These are phyloP conservation scores for Tuber magnatum DNA, from an alignment of 495 filamentous ascomycete genomes.

Conservation along the genomic window DNA sequence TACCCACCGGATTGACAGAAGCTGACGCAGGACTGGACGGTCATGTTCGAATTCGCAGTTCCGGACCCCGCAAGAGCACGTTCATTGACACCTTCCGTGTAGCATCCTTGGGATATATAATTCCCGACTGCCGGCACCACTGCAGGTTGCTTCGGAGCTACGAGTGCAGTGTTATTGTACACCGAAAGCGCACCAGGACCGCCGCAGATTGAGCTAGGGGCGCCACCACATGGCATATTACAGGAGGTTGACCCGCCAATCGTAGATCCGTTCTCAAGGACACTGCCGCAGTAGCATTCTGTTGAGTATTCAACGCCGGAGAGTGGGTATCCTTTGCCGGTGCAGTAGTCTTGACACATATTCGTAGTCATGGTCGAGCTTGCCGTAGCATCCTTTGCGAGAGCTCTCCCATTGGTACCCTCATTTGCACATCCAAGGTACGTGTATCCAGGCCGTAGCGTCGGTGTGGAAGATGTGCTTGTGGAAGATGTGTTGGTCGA, in stretches of 20 bases:
- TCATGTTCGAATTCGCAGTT: constrained; percentile 13
- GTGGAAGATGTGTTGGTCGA: constrained; percentile 7
- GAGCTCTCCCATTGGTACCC: constrained; percentile 28
- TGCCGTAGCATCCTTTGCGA: constrained; percentile 18
- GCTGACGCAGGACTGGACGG: constrained; percentile 48
- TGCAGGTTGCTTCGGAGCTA: constrained; percentile 21
- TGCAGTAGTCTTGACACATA: constrained; percentile 30
- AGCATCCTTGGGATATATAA: constrained; percentile 48
- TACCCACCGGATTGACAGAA: constrained; percentile 42
- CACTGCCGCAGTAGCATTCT: constrained; percentile 44
- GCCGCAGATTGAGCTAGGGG: constrained; percentile 44
- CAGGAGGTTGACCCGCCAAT: constrained; percentile 37
- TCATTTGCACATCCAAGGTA: constrained; percentile 33
- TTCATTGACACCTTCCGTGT: constrained; percentile 48
- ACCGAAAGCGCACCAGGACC: constrained; percentile 43
- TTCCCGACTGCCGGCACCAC: constrained; percentile 12
- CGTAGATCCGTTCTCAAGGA: constrained; percentile 34
- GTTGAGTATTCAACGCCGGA: constrained; percentile 33
- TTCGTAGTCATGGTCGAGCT: constrained; percentile 25
- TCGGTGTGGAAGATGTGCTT: background rate
- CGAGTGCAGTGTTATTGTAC: constrained; percentile 41
- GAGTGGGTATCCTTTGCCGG: constrained; percentile 11
- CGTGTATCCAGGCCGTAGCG: constrained; percentile 4
- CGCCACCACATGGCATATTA: constrained; percentile 42
- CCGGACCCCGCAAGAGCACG: constrained; percentile 47